A percentile compares a stretch with the other conserved stretches of the same genome.
These are phyloP conservation scores for Chytriomyces sp. DNA, from an alignment of 192 early-diverging fungal genomes.

Conservation along the genomic window DNA sequence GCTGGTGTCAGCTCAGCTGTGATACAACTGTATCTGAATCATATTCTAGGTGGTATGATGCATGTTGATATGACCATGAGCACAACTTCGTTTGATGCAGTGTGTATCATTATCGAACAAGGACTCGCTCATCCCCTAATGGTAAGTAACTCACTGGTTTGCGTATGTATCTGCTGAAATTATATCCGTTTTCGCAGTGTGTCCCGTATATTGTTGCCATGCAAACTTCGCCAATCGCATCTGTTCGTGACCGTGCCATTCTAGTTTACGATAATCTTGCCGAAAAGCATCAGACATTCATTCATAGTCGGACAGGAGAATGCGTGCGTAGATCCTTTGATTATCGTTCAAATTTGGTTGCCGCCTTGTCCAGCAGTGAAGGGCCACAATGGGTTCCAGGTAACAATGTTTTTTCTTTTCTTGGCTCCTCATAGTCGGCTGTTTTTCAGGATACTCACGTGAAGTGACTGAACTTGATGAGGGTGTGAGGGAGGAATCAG, in stretches of 20 bases:
- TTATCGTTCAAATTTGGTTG: constrained; percentile 61
- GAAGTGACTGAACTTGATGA: constrained; percentile 7
- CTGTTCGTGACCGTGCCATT: constrained; percentile 70
- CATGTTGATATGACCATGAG: constrained; percentile 59
- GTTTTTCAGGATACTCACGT: constrained; percentile 4
- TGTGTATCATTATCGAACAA: constrained; percentile 82
- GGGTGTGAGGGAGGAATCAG: constrained; percentile 36
- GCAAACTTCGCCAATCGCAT: constrained; percentile 67
- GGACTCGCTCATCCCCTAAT: constrained; percentile 87
- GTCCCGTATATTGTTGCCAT: constrained; percentile 87
- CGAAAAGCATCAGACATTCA: constrained; percentile 86
- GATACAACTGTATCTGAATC: constrained; percentile 84
- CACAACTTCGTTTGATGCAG: constrained; percentile 74
- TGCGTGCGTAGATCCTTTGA: constrained; percentile 73
- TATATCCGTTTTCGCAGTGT: constrained; percentile 57
- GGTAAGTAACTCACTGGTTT: constrained; percentile 39
- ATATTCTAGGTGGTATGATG: constrained; percentile 76
- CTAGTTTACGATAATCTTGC: constrained; percentile 73
- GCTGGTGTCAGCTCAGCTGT: constrained; percentile 86
- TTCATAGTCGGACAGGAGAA: constrained; percentile 80
- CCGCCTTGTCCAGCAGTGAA: too few species aligned
- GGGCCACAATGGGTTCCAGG: too few species aligned
- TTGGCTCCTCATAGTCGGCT: too few species aligned
- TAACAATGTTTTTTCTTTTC: too few species aligned
- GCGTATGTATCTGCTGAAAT: neutral